Conservation (phyloP, 805 yeast species). For the Brettanomyces bruxellensis region DNA sequence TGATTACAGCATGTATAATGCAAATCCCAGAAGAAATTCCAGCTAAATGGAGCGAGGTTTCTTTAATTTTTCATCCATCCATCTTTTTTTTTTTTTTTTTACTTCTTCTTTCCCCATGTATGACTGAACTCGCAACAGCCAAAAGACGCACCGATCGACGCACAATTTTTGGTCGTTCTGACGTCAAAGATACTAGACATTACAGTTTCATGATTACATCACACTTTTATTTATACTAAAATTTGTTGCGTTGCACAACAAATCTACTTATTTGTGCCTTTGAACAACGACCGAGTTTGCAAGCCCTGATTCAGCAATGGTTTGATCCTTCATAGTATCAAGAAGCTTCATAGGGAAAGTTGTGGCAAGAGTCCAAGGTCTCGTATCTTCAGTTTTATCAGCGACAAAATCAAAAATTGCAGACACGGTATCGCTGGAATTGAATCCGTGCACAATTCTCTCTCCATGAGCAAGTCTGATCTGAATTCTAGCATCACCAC, state of each 20-base stretch:
- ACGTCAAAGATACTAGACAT: neutral
- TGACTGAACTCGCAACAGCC: no score
- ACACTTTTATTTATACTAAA: neutral
- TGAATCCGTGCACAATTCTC: slow-evolving; percentile 54
- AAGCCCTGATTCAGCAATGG: slow-evolving; percentile 68
- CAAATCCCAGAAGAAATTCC: no score
- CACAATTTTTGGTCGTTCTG: no score
- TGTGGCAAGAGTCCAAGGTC: slow-evolving; percentile 59
- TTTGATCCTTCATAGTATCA: slow-evolving; percentile 43
- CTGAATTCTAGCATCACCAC: slow-evolving; percentile 65
- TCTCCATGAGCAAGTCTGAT: slow-evolving; percentile 79
- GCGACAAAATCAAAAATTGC: slow-evolving; percentile 63
- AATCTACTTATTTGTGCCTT: slow-evolving; percentile 45
- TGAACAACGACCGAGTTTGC: slow-evolving; percentile 84
- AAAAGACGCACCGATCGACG: no score
- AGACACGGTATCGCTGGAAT: slow-evolving; percentile 55
- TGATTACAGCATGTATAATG: no score
- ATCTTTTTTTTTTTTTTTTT: no score
- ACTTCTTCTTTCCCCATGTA: no score
- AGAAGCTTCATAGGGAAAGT: slow-evolving; percentile 78
- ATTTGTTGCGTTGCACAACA: neutral
- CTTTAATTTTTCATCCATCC: no score
- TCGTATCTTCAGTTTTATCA: slow-evolving; percentile 30
- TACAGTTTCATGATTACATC: neutral
- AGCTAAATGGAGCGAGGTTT: no score